Evolutionary conservation across 148 eudicot genomes (phyloP).

Genomic region (Fagopyrum tataricum): DNA sequence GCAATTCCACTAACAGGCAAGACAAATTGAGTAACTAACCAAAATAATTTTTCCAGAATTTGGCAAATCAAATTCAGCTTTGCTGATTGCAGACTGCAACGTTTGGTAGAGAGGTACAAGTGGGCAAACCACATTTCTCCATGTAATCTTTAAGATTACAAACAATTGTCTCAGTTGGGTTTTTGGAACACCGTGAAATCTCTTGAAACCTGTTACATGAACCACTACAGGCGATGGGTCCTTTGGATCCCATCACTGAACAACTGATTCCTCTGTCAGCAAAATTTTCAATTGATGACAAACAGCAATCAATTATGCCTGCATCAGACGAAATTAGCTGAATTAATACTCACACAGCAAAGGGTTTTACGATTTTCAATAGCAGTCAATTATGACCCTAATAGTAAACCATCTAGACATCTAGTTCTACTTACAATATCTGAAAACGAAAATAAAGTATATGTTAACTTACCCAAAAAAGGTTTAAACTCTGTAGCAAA

Average conservation of each 20-base stretch:
- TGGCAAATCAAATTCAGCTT: conserved; percentile 31
- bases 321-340: background rate
- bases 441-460: no score
- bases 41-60: conserved; percentile 54
- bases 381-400: no score
- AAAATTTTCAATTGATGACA: background rate
- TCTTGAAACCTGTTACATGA: conserved; percentile 92
- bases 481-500: background rate
- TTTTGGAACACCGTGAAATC: conserved; percentile 88
- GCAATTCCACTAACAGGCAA: background rate
- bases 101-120: conserved; percentile 71
- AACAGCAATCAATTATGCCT: background rate
- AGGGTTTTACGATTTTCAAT: no score
- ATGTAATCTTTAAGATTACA: conserved; percentile 51
- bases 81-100: conserved; percentile 49
- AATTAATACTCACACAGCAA: background rate
- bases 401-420: no score
- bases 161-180: conserved; percentile 90
- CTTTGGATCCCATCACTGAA: conserved; percentile 88
- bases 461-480: no score
- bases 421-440: no score
- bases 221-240: conserved; percentile 65
- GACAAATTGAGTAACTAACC: no score
- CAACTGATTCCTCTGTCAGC: no score
- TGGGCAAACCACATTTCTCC: conserved; percentile 67